Base-by-base conservation (phyloP, 495 filamentous ascomycete genomes). In the Aspergillus affinis region DNA sequence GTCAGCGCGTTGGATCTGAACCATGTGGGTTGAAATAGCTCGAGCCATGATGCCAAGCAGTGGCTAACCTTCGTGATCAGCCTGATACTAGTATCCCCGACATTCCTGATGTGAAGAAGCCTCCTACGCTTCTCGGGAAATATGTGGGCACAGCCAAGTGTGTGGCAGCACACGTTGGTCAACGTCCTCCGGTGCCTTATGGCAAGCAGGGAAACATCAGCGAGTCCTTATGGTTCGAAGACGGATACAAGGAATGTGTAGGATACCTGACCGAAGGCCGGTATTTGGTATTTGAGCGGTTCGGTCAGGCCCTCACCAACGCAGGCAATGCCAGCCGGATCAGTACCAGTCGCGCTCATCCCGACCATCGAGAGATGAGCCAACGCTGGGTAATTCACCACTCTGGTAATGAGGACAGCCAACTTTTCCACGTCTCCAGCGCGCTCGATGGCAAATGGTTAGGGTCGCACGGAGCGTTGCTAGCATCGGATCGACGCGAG, bases 331-430 rank as follows among this genome's bases (percentile, higher is more conserved):
- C 51, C 3, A 44, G 52, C 21, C 7, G 62, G 32, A 49, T 81
- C 26, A 71, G 59, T 15, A 62, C 61, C 18, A 74, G 62, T 36
- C 60, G 58, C 12, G 75, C 80, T 2, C 71, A 70, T 6, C 21
- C 69, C 6, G 55, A 65, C 0, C 79, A 83, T 55, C 61, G 75
- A 36, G 63, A 57, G 29, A 76, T 74, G 48, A 51, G 67, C 4
- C 81, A 83, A 61, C 74, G 82, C 45, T 84, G 80, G 80, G 71
- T 84, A 1, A 69, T 82, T 10, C 80, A 83, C 59, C 76, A 76
- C 57, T 67, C 65, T 21, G 61, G 62, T 2, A 64, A 70, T 32
- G 74, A 74, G 29, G 76, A 77, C 18, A 74, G 72, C 52, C 67
- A 66, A 21, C 65, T 70, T 12, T 83, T 82, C 67, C 73, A 69